Conservation (phyloP, 2,329 filamentous ascomycete genomes). For the Juglanconis oblonga region DNA sequence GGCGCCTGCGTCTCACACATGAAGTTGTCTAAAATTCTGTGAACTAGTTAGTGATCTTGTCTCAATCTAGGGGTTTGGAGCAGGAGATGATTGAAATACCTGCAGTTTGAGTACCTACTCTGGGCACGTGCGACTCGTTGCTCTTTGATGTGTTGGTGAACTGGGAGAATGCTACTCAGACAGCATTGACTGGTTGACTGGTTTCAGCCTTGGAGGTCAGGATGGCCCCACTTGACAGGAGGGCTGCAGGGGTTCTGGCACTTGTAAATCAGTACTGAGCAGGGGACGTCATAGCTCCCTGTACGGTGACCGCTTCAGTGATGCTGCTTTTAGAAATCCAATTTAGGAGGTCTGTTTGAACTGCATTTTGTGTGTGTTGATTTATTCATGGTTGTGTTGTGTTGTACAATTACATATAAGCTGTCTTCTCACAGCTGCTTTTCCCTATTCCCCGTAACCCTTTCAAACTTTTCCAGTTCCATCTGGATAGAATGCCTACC, state of each 20-base stretch:
- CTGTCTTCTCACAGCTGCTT: conserved; percentile 38
- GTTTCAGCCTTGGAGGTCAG: neutral
- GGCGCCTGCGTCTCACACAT: neutral
- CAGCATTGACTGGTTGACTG: neutral
- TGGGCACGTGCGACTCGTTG: neutral
- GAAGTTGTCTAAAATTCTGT: neutral
- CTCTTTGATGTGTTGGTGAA: neutral
- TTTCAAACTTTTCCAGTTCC: conserved; percentile 56
- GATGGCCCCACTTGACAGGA: neutral
- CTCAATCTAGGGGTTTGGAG: neutral
- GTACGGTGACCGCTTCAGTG: neutral
- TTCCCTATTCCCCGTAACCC: conserved; percentile 52
- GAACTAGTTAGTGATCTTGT: neutral
- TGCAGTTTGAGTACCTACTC: neutral
- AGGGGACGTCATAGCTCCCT: neutral
- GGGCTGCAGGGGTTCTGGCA: neutral
- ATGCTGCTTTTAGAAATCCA: no score
- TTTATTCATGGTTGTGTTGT: neutral
- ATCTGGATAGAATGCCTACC: conserved; percentile 66
- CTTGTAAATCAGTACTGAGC: neutral
- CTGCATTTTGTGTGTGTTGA: neutral
- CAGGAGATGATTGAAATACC: neutral
- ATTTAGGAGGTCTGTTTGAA: no score
- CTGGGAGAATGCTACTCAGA: no score
- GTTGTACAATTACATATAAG: neutral